These are phyloP conservation scores for Helotiales sp. DNA, from an alignment of 2,329 filamentous ascomycete genomes.

Conservation along the genomic window DNA sequence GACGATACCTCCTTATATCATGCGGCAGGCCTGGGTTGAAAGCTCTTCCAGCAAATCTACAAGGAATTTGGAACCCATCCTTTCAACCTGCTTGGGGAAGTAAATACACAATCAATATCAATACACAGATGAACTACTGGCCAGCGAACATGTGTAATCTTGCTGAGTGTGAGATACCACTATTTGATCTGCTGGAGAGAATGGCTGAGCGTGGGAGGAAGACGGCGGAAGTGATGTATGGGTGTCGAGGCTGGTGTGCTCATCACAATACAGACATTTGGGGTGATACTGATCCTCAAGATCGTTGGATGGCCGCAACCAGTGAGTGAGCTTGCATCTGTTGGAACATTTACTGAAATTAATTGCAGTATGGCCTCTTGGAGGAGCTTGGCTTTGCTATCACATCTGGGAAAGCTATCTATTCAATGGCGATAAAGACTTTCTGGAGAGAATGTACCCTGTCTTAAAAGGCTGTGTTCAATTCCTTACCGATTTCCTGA, in stretches of 20 bases:
- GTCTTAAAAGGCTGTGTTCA: constrained; percentile 34
- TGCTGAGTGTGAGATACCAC: constrained; percentile 39
- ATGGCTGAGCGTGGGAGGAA: constrained; percentile 36
- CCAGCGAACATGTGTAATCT: constrained; percentile 33
- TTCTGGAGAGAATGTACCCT: constrained; percentile 33
- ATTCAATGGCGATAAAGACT: constrained; percentile 36
- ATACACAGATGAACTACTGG: constrained; percentile 56
- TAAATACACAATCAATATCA: constrained; percentile 53
- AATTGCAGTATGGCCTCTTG: constrained; percentile 39
- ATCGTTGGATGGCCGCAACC: constrained; percentile 35
- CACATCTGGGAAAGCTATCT: constrained; percentile 42
- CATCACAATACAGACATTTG: constrained; percentile 38
- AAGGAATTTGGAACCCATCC: constrained; percentile 46
- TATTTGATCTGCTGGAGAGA: constrained; percentile 42
- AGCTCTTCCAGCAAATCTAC: constrained; percentile 43
- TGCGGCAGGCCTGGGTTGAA: constrained; percentile 33
- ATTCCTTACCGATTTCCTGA: constrained; percentile 38
- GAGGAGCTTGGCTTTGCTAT: constrained; percentile 41
- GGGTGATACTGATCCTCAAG: constrained; percentile 36
- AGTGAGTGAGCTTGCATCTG: constrained; percentile 6
- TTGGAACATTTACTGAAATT: not conserved
- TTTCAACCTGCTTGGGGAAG: constrained; percentile 47
- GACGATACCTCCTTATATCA: constrained; percentile 41
- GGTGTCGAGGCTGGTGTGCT: constrained; percentile 32
- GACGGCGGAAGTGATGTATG: constrained; percentile 35